Evolutionary conservation across 176 grass and related monocot genomes (phyloP).

Genomic region (Triticum aestivum): DNA sequence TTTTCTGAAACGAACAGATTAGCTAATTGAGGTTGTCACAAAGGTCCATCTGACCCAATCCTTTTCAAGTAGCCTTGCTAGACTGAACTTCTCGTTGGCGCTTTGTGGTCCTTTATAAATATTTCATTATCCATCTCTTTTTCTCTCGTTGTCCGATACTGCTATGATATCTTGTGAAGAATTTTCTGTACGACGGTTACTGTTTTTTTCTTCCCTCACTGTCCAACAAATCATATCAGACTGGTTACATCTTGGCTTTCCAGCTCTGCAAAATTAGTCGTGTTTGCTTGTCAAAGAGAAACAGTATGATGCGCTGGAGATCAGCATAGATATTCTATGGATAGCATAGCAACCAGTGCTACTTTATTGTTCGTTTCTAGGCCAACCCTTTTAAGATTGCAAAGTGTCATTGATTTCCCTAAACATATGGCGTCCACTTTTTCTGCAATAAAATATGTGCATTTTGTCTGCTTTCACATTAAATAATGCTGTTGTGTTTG

Average conservation of each 20-base stretch:
- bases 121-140: background rate
- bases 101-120: constrained; percentile 34
- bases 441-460: constrained; percentile 1
- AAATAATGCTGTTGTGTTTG: constrained; percentile 3
- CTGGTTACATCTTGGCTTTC: constrained; percentile 24
- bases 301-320: constrained; percentile 4
- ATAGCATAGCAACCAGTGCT: background rate
- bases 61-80: constrained; percentile 46
- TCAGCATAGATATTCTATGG: background rate
- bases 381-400: constrained; percentile 14
- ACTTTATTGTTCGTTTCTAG: constrained; percentile 20
- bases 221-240: background rate
- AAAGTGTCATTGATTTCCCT: constrained; percentile 1
- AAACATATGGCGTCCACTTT: constrained; percentile 10
- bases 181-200: constrained; percentile 22
- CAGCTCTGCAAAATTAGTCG: constrained; percentile 43
- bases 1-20: background rate
- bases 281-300: constrained; percentile 35
- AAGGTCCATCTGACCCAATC: constrained; percentile 17
- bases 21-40: constrained; percentile 24
- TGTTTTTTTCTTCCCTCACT: constrained; percentile 29
- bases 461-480: constrained; percentile 6
- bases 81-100: constrained; percentile 40
- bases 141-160: constrained; percentile 4
- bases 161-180: constrained; percentile 1